Conservation (phyloP, 257 asterid genomes). For the Rauvolfia tetraphylla region DNA sequence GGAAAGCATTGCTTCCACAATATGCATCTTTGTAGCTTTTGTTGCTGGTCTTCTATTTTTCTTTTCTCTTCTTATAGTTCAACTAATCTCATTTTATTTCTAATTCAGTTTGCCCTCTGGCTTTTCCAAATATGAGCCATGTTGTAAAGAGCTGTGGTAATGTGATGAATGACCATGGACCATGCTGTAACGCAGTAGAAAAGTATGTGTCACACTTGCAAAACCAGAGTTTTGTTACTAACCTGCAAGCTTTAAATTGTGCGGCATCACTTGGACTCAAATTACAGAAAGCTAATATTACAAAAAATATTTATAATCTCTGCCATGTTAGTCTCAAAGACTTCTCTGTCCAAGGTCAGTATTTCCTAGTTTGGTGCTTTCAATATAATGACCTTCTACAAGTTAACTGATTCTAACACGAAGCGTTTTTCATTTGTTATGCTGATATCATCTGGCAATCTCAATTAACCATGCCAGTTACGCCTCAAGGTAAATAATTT, state of each 20-base stretch:
- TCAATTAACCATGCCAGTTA: constrained; percentile 50
- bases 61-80: not conserved
- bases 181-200: constrained; percentile 69
- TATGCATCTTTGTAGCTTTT: not conserved
- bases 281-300: constrained; percentile 67
- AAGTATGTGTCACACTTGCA: constrained; percentile 83
- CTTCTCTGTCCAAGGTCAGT: constrained; percentile 96
- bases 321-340: constrained; percentile 91
- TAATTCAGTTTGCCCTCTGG: constrained; percentile 81
- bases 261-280: constrained; percentile 81
- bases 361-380: constrained; percentile 9
- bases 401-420: constrained; percentile 27
- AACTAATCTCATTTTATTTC: constrained; percentile 10
- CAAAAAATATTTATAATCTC: constrained; percentile 59
- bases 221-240: constrained; percentile 90
- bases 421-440: constrained; percentile 25
- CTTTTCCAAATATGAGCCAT: constrained; percentile 64
- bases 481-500: constrained; percentile 60
- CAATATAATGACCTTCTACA: not conserved
- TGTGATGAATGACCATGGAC: constrained; percentile 45
- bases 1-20: not conserved
- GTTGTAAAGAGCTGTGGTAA: constrained; percentile 60
- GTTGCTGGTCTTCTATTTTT: not conserved
- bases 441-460: constrained; percentile 36
- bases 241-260: constrained; percentile 94